Evolutionary conservation across 768 basidiomycete species (phyloP).

Genomic region (Amanita subjunquillea): DNA sequence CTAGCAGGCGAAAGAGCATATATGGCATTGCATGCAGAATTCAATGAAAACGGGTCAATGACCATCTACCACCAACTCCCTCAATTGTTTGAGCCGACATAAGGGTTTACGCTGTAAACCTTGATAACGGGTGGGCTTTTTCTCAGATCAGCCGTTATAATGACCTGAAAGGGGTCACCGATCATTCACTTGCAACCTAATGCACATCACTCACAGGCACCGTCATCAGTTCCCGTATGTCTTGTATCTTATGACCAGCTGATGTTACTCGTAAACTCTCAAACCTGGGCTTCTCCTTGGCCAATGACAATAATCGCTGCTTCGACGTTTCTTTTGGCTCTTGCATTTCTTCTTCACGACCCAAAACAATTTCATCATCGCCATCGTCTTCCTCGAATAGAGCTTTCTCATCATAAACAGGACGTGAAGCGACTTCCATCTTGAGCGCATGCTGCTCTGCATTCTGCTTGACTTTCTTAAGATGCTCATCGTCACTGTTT

Average conservation of each 20-base stretch:
- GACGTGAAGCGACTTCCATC: slow-evolving; percentile 84
- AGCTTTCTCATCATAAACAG: slow-evolving; percentile 78
- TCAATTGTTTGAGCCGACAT: slow-evolving; percentile 45
- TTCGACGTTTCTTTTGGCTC: slow-evolving; percentile 51
- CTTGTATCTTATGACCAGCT: slow-evolving; percentile 90
- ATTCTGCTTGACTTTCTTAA: slow-evolving; percentile 89
- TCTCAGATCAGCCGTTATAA: slow-evolving; percentile 89
- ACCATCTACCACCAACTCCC: not conserved
- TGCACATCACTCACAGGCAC: slow-evolving; percentile 59
- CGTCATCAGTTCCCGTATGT: slow-evolving; percentile 87
- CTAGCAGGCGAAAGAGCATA: not conserved
- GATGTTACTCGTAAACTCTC: slow-evolving; percentile 68
- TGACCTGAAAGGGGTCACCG: slow-evolving; percentile 46
- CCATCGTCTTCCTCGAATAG: slow-evolving; percentile 86
- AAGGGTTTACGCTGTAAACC: slow-evolving; percentile 93
- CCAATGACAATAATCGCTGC: slow-evolving; percentile 70
- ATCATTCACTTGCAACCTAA: not conserved
- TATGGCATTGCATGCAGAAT: not conserved
- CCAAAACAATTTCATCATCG: slow-evolving; percentile 72
- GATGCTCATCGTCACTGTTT: slow-evolving; percentile 91
- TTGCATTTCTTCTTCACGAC: slow-evolving; percentile 32
- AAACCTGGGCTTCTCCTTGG: slow-evolving; percentile 68
- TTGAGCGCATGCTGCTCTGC: slow-evolving; percentile 85
- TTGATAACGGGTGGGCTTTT: slow-evolving; percentile 97
- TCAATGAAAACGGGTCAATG: not conserved